These are phyloP conservation scores for Breynia disticha DNA, from an alignment of 441 rosid genomes.

Conservation along the genomic window DNA sequence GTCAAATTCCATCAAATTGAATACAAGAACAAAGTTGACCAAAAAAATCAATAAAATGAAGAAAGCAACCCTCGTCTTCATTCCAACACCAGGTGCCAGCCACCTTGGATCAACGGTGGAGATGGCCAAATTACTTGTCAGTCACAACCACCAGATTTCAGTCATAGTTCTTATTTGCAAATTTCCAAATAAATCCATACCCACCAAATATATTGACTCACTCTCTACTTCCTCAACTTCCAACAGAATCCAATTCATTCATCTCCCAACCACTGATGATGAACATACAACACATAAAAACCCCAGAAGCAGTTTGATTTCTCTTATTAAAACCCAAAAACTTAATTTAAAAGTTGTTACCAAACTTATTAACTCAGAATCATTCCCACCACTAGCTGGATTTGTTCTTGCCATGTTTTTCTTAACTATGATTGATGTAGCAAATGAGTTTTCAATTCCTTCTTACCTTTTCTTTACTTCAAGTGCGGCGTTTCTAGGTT, in stretches of 20 bases:
- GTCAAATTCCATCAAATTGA: no score
- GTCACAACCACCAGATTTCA: constrained; percentile 21
- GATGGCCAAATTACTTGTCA: constrained; percentile 28
- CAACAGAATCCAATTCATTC: constrained; percentile 4
- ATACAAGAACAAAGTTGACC: no score
- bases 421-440: constrained; percentile 37
- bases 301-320: background rate
- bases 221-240: no score
- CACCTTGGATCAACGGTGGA: constrained; percentile 39
- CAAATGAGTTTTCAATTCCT: constrained; percentile 27
- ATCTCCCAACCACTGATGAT: constrained; percentile 4
- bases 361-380: background rate
- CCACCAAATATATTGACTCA: background rate
- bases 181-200: background rate
- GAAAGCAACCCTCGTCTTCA: constrained; percentile 35
- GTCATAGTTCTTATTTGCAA: constrained; percentile 33
- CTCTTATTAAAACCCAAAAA: constrained; percentile 12
- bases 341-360: constrained; percentile 10
- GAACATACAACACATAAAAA: no score
- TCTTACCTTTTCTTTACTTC: constrained; percentile 33
- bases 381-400: constrained; percentile 23
- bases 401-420: constrained; percentile 43
- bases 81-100: constrained; percentile 34
- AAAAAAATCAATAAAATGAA: constrained; percentile 10
- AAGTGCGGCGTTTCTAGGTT: constrained; percentile 27